These are phyloP conservation scores for Boletales sp. DNA, from an alignment of 768 basidiomycete genomes.

Conservation along the genomic window DNA sequence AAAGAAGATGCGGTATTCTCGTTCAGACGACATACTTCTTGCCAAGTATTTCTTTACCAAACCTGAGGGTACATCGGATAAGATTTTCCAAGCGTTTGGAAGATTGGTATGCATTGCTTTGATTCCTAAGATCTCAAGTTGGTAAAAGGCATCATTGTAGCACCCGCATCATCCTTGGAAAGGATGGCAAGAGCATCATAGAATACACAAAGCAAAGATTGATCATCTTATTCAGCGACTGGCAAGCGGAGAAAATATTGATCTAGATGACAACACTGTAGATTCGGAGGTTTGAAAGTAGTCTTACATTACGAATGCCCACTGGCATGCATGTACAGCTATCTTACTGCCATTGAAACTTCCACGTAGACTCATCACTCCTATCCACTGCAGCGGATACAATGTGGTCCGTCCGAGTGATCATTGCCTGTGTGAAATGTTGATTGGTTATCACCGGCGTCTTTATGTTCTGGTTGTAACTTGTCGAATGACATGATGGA, in stretches of 20 bases:
- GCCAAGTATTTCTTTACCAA: conserved; percentile 71
- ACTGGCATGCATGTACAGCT: conserved; percentile 4
- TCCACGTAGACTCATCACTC: too few relatives aligned
- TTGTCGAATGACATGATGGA: conserved; percentile 16
- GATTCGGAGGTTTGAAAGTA: conserved; percentile 26
- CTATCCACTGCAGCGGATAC: too few relatives aligned
- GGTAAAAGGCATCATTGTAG: conserved; percentile 35
- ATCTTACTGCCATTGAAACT: neutral
- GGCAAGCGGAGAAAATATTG: conserved; percentile 52
- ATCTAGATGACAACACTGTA: conserved; percentile 26
- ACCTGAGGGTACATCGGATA: conserved; percentile 79
- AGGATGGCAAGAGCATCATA: conserved; percentile 90
- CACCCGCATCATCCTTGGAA: conserved; percentile 91
- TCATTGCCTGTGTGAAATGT: too few relatives aligned
- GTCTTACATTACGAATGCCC: neutral
- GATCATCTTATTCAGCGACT: conserved; percentile 72
- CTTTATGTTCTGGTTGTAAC: too few relatives aligned
- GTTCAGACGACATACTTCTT: conserved; percentile 72
- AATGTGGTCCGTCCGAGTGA: too few relatives aligned
- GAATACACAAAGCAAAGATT: conserved; percentile 84
- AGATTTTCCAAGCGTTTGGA: conserved; percentile 80
- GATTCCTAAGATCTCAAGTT: neutral
- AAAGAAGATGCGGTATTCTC: conserved; percentile 87
- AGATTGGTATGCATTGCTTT: conserved; percentile 46
- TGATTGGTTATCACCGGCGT: too few relatives aligned